A percentile compares a stretch with the other conserved stretches of the same genome.
Evolutionary conservation across 192 early-diverging fungal genomes (phyloP).

Genomic region (Dissophora ornata): DNA sequence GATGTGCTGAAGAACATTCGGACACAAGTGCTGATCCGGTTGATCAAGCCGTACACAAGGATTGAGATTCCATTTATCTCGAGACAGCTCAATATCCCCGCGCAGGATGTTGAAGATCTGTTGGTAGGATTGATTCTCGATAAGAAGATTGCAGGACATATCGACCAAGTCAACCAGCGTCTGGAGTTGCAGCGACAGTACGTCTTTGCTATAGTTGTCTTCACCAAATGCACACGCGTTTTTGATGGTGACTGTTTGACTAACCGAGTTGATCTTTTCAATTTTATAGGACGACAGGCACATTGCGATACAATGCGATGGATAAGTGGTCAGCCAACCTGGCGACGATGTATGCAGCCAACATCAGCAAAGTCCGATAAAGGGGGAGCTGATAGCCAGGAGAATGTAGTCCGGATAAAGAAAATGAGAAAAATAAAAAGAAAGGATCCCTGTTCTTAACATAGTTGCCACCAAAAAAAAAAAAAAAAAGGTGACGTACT

Average conservation of each 20-base stretch:
- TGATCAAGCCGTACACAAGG: conserved; percentile 93
- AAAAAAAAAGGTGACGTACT: no score
- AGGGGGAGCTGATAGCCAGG: background rate
- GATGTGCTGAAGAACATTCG: conserved; percentile 95
- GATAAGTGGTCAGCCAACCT: conserved; percentile 80
- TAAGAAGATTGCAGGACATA: conserved; percentile 82
- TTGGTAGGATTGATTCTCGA: conserved; percentile 91
- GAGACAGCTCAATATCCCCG: conserved; percentile 82
- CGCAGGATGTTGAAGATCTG: conserved; percentile 84
- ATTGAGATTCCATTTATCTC: conserved; percentile 87
- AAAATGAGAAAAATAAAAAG: no score
- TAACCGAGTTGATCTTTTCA: no score
- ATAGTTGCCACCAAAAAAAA: no score
- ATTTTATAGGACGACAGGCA: conserved; percentile 70
- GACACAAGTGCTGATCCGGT: conserved; percentile 85
- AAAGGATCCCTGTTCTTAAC: no score
- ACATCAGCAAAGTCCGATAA: conserved; percentile 65
- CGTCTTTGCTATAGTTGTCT: conserved; percentile 1
- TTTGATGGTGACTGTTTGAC: no score
- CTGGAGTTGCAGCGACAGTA: conserved; percentile 80
- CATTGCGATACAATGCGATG: conserved; percentile 72
- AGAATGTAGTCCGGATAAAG: no score
- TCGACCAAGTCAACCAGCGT: conserved; percentile 91
- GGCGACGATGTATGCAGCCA: conserved; percentile 68
- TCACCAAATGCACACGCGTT: no score